A percentile compares a stretch with the other conserved stretches of the same genome.
phyloP scores from a whole-genome alignment of 2,329 filamentous ascomycete species.

The Alternaria atra region DNA sequence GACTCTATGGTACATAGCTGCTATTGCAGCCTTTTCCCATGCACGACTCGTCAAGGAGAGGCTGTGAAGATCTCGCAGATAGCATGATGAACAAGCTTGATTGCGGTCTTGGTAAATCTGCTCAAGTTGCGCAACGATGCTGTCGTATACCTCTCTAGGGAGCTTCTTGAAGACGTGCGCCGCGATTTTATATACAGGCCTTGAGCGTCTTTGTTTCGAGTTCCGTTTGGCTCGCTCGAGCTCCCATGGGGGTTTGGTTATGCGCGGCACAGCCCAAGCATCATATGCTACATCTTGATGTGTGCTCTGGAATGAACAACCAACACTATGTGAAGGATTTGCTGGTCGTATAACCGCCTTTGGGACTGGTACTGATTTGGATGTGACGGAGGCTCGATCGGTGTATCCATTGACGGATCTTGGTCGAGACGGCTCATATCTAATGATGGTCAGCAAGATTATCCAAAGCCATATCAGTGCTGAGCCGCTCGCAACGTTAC shows the following conservation, averaged over 20 bases:
- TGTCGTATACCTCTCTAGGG: slow-evolving; percentile 64
- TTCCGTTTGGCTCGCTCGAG: slow-evolving; percentile 43
- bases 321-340: not conserved
- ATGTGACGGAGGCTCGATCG: slow-evolving; percentile 4
- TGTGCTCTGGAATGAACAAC: not conserved
- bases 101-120: slow-evolving; percentile 50
- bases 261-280: slow-evolving; percentile 29
- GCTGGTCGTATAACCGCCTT: slow-evolving; percentile 5
- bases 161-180: slow-evolving; percentile 56
- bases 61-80: slow-evolving; percentile 62
- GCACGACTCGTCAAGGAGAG: slow-evolving; percentile 63
- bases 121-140: slow-evolving; percentile 62
- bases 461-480: not conserved
- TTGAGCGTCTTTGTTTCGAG: slow-evolving; percentile 43
- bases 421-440: slow-evolving; percentile 20
- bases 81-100: slow-evolving; percentile 62
- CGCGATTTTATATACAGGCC: slow-evolving; percentile 27
- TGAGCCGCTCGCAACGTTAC: not conserved
- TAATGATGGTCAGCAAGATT: slow-evolving; percentile 6
- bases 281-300: not conserved
- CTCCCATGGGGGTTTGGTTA: slow-evolving; percentile 53
- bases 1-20: slow-evolving; percentile 61
- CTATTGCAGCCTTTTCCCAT: slow-evolving; percentile 64
- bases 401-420: slow-evolving; percentile 5
- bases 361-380: slow-evolving; percentile 10